These are phyloP conservation scores for Trypanosoma grayi DNA, from an alignment of 208 protist species.

Conservation along the genomic window DNA sequence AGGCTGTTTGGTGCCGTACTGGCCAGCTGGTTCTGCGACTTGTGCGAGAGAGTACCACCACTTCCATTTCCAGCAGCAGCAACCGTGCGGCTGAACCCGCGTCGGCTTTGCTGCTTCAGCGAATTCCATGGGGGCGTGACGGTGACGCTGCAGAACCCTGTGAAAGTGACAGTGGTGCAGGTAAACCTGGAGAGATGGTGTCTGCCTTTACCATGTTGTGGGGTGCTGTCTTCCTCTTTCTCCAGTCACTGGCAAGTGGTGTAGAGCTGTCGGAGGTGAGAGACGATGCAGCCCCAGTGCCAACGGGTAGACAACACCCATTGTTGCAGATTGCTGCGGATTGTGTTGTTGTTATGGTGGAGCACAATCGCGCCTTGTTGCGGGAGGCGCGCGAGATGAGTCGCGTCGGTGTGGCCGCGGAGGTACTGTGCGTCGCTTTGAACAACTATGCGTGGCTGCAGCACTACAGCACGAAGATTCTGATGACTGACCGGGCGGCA, in stretches of 20 bases:
- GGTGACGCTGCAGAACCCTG: no score
- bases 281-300: neutral
- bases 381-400: neutral
- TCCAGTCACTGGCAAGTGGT: neutral
- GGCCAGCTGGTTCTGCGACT: constrained; percentile 5
- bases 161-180: neutral
- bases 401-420: neutral
- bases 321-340: constrained; percentile 4
- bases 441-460: constrained; percentile 28
- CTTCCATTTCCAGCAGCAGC: neutral
- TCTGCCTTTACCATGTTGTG: constrained; percentile 19
- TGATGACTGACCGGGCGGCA: constrained; percentile 1
- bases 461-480: neutral
- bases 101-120: constrained; percentile 3
- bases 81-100: neutral
- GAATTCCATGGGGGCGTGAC: constrained; percentile 3
- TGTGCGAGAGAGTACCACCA: constrained; percentile 1
- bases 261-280: neutral
- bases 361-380: constrained; percentile 7
- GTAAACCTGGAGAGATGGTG: constrained; percentile 5
- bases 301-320: neutral
- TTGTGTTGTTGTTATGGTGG: constrained; percentile 19
- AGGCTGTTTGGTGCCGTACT: constrained; percentile 13
- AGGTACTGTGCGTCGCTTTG: constrained; percentile 8
- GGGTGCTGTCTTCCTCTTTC: constrained; percentile 6